These are phyloP conservation scores for Salix arbutifolia DNA, from an alignment of 345 rosid species.

Conservation along the genomic window DNA sequence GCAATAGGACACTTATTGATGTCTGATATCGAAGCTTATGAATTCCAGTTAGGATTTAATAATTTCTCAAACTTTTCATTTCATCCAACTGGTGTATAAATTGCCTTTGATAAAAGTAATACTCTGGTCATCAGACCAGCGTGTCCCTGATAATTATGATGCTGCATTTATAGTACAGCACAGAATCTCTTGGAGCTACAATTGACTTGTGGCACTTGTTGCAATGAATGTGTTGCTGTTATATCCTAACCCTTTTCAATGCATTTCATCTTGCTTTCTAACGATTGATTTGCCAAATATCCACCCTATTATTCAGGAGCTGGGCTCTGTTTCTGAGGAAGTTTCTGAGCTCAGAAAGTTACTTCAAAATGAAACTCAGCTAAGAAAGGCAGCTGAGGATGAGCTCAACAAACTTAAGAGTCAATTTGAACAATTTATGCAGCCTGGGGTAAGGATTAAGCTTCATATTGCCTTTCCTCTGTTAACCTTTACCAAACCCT, in stretches of 20 bases:
- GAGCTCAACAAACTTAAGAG: conserved; percentile 22
- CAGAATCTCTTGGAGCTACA: neutral
- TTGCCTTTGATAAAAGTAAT: neutral
- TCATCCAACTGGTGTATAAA: neutral
- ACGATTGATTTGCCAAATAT: neutral
- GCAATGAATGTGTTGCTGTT: neutral
- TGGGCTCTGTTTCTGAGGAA: conserved; percentile 18
- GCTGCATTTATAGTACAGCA: neutral
- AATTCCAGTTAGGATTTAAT: neutral
- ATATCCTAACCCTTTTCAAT: neutral
- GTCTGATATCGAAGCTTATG: neutral
- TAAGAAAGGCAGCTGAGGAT: conserved; percentile 27
- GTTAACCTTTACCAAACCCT: neutral
- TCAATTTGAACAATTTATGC: conserved; percentile 17
- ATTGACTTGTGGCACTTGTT: neutral
- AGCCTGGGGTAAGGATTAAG: conserved; percentile 18
- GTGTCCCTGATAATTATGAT: neutral
- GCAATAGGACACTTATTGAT: neutral
- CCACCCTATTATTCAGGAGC: conserved; percentile 9
- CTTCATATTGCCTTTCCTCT: neutral
- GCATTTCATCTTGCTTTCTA: neutral
- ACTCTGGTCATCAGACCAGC: neutral
- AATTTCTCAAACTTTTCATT: neutral
- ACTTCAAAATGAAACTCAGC: conserved; percentile 27
- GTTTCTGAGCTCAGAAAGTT: conserved; percentile 16